A percentile compares a stretch with the other conserved stretches of the same genome.
phyloP scores from a whole-genome alignment of 495 filamentous ascomycete genomes.

The Collariella sp. region DNA sequence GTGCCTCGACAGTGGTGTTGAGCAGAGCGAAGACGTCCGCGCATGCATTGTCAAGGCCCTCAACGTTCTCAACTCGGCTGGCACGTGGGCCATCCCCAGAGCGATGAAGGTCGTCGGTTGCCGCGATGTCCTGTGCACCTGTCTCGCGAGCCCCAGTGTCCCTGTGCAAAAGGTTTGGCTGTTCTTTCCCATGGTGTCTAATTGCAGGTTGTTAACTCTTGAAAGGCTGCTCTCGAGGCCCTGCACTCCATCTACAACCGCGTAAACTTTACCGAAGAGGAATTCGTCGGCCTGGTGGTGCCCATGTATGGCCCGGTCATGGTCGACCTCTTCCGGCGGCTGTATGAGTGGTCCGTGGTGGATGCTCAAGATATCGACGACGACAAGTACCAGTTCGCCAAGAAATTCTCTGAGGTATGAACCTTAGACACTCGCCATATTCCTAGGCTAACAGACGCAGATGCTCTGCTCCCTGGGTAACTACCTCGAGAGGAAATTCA shows the following conservation, averaged over 20 bases:
- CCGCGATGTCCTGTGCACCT: constrained; percentile 62
- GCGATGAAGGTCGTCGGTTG: constrained; percentile 62
- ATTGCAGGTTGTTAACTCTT: constrained; percentile 5
- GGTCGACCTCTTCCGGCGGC: constrained; percentile 59
- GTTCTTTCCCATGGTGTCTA: constrained; percentile 12
- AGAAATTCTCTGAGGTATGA: constrained; percentile 83
- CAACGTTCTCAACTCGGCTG: constrained; percentile 61
- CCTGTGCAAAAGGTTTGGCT: constrained; percentile 47
- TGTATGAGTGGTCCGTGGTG: constrained; percentile 77
- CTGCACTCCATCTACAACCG: constrained; percentile 74
- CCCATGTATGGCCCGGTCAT: constrained; percentile 66
- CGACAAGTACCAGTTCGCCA: constrained; percentile 80
- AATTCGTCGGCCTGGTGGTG: constrained; percentile 68
- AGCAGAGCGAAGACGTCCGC: constrained; percentile 54
- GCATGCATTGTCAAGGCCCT: constrained; percentile 65
- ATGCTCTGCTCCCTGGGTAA: constrained; percentile 77
- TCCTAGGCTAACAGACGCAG: constrained; percentile 39
- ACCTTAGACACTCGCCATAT: no score
- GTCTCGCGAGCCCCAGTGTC: constrained; percentile 63
- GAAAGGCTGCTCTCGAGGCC: constrained; percentile 71
- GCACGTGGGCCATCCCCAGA: constrained; percentile 78
- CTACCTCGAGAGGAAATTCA: constrained; percentile 69
- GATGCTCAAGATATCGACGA: constrained; percentile 76
- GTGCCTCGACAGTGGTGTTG: constrained; percentile 57
- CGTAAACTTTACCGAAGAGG: constrained; percentile 62